Conservation (phyloP, 1,284 basidiomycete genomes). For the Ustilago xerochloae region DNA sequence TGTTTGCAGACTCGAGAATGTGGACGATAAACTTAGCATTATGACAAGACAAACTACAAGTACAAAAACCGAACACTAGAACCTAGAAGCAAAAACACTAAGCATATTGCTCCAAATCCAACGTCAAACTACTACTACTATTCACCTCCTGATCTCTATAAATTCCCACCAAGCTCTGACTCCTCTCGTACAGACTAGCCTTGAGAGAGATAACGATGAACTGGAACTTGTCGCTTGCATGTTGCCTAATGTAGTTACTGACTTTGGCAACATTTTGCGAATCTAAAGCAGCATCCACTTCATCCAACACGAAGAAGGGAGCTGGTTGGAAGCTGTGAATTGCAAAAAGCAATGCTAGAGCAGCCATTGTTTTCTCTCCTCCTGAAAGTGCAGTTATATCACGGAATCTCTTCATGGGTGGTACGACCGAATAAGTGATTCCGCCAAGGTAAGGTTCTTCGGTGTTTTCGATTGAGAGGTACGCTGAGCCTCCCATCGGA, state of each 20-base stretch:
- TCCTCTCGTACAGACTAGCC: slow-evolving; percentile 80
- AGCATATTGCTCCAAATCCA: slow-evolving; percentile 76
- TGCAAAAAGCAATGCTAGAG: slow-evolving; percentile 91
- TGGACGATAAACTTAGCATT: not conserved
- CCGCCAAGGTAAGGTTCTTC: slow-evolving; percentile 97
- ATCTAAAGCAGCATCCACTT: slow-evolving; percentile 90
- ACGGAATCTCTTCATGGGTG: slow-evolving; percentile 95
- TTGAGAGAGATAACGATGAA: slow-evolving; percentile 98
- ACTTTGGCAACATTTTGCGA: slow-evolving; percentile 66
- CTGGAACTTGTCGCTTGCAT: slow-evolving; percentile 77
- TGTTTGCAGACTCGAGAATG: not conserved
- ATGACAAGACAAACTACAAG: not conserved
- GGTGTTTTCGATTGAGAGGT: slow-evolving; percentile 92
- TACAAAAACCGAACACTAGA: not conserved
- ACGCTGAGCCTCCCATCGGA: slow-evolving; percentile 94
- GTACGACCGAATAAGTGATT: slow-evolving; percentile 97
- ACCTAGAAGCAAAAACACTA: not conserved
- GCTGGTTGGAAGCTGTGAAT: slow-evolving; percentile 94
- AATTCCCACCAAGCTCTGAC: slow-evolving; percentile 90
- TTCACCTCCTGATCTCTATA: slow-evolving; percentile 93
- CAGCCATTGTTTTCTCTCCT: slow-evolving; percentile 98
- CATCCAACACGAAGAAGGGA: slow-evolving; percentile 98
- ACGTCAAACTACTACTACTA: slow-evolving; percentile 85
- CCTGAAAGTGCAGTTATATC: slow-evolving; percentile 99
- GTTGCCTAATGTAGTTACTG: slow-evolving; percentile 63